Evolutionary conservation across 202 grass and related monocot species (phyloP).

Genomic region (Digitaria exilis): DNA sequence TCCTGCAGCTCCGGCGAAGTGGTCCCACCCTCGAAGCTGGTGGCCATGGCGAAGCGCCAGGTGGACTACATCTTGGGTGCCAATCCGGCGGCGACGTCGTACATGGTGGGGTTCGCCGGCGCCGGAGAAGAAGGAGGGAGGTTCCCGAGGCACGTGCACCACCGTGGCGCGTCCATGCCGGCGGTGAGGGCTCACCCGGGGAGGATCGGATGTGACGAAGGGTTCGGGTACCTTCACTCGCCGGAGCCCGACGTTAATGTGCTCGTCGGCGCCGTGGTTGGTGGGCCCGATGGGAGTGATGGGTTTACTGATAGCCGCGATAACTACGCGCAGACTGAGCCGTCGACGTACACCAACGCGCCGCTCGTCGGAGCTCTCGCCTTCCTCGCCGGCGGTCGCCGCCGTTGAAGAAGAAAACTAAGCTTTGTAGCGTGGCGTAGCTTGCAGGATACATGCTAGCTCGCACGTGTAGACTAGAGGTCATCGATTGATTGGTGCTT

Average conservation of each 20-base stretch:
- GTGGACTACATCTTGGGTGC: conserved; percentile 79
- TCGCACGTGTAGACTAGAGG: neutral
- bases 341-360: conserved; percentile 74
- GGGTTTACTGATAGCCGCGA: conserved; percentile 58
- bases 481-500: neutral
- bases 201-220: conserved; percentile 48
- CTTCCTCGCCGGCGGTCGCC: conserved; percentile 47
- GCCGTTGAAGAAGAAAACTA: neutral
- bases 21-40: conserved; percentile 38
- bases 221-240: conserved; percentile 65
- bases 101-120: conserved; percentile 73
- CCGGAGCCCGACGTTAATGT: conserved; percentile 57
- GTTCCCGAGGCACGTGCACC: conserved; percentile 60
- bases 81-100: conserved; percentile 59
- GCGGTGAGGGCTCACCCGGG: conserved; percentile 49
- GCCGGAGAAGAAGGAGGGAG: neutral
- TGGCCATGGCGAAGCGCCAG: conserved; percentile 57
- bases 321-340: conserved; percentile 68
- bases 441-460: neutral
- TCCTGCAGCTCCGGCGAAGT: conserved; percentile 17
- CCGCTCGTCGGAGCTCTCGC: conserved; percentile 70
- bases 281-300: conserved; percentile 54
- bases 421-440: too few relatives aligned
- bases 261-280: conserved; percentile 61
- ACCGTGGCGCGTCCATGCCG: conserved; percentile 64